phyloP scores from a whole-genome alignment of 179 eudicot genomes.

The Pouteria campechiana region DNA sequence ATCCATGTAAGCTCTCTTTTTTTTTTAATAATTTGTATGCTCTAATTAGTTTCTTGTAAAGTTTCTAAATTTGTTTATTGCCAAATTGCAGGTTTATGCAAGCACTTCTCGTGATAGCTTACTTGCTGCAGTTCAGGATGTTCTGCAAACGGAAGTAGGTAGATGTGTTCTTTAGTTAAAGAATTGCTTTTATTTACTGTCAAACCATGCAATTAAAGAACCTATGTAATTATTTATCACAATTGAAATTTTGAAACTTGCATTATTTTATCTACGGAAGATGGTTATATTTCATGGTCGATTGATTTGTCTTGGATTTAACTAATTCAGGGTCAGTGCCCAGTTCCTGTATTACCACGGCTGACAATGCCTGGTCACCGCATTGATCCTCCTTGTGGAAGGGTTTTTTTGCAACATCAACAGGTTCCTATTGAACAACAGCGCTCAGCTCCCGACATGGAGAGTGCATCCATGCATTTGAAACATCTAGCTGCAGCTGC shows the following conservation, averaged over 20 bases:
- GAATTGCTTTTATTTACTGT: too few species aligned
- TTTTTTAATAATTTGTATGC: not conserved
- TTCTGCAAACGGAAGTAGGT: constrained; percentile 95
- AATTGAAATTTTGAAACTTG: too few species aligned
- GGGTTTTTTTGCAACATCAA: constrained; percentile 39
- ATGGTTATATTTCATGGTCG: constrained; percentile 4
- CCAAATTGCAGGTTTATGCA: constrained; percentile 82
- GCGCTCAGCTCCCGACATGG: constrained; percentile 51
- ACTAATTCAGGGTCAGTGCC: constrained; percentile 73
- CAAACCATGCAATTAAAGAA: too few species aligned
- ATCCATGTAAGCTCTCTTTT: constrained; percentile 54
- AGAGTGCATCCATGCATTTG: constrained; percentile 71
- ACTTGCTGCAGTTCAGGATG: constrained; percentile 91
- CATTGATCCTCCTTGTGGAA: constrained; percentile 98
- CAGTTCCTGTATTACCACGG: constrained; percentile 84
- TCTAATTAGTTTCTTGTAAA: constrained; percentile 1
- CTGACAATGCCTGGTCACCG: constrained; percentile 99
- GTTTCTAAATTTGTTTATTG: not conserved
- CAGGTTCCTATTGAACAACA: constrained; percentile 31
- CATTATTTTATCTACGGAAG: too few species aligned
- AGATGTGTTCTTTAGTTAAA: constrained; percentile 38
- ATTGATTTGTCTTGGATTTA: constrained; percentile 6
- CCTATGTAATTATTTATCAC: too few species aligned
- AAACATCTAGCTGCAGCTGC: constrained; percentile 95
- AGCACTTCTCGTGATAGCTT: constrained; percentile 98